A percentile compares a stretch with the other conserved stretches of the same genome.
phyloP scores from a whole-genome alignment of 352 stramenopile species.

The Aphanomyces stellatus region DNA sequence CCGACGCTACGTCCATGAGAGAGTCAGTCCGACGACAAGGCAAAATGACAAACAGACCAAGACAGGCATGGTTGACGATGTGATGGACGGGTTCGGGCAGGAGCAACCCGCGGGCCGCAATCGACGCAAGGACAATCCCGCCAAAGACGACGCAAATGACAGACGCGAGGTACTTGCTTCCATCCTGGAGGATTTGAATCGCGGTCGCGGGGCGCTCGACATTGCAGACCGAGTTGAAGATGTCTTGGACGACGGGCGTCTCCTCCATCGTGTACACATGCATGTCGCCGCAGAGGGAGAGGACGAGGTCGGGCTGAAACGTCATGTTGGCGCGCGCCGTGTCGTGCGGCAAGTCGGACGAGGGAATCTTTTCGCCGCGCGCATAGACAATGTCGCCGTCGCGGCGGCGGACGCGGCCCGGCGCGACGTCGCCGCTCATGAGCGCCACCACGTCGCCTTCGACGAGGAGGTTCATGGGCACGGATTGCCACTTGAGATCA shows the following conservation, averaged over 20 bases:
- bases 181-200: conserved; percentile 67
- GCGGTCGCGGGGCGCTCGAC: conserved; percentile 59
- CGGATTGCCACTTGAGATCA: conserved; percentile 66
- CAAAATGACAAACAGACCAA: conserved; percentile 23
- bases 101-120: conserved; percentile 49
- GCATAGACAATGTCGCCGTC: conserved; percentile 28
- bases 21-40: not conserved
- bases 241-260: conserved; percentile 69
- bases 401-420: conserved; percentile 46
- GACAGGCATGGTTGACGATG: conserved; percentile 57
- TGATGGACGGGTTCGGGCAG: conserved; percentile 61
- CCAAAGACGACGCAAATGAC: conserved; percentile 67
- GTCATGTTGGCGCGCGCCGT: conserved; percentile 57
- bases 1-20: conserved; percentile 22
- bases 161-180: conserved; percentile 39
- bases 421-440: conserved; percentile 76
- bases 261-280: conserved; percentile 79
- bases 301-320: conserved; percentile 58
- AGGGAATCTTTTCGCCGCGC: conserved; percentile 53
- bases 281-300: conserved; percentile 82
- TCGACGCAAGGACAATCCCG: conserved; percentile 52
- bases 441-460: conserved; percentile 69
- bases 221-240: conserved; percentile 66
- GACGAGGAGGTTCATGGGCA: conserved; percentile 79
- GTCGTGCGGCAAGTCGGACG: conserved; percentile 32